A percentile compares a stretch with the other conserved stretches of the same genome.
Evolutionary conservation across 2,329 filamentous ascomycete genomes (phyloP).

Genomic region (Scytalidium lignicola): DNA sequence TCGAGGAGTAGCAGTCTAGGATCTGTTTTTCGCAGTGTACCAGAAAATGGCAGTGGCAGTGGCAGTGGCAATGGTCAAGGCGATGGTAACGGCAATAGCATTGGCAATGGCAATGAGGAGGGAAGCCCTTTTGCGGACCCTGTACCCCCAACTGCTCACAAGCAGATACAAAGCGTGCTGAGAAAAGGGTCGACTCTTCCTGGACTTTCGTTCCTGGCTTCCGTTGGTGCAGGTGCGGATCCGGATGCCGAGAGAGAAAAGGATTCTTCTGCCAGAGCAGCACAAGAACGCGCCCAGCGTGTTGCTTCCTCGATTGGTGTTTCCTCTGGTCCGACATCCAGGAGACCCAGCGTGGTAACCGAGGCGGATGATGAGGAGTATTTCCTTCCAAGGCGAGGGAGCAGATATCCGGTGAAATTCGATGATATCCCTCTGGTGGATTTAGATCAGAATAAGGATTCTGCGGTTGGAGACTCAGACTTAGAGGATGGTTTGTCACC

Average conservation of each 20-base stretch:
- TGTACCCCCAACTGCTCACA: slow-evolving; percentile 7
- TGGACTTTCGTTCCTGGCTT: background rate
- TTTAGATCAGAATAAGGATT: slow-evolving; percentile 18
- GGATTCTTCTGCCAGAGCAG: slow-evolving; percentile 24
- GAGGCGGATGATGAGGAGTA: slow-evolving; percentile 15
- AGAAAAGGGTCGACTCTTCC: slow-evolving; percentile 17
- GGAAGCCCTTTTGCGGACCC: slow-evolving; percentile 24
- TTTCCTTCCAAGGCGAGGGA: slow-evolving; percentile 2
- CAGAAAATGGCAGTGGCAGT: slow-evolving; percentile 6
- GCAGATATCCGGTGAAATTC: slow-evolving; percentile 19
- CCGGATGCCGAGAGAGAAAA: slow-evolving; percentile 22
- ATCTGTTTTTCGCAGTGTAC: slow-evolving; percentile 13
- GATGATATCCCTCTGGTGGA: slow-evolving; percentile 27
- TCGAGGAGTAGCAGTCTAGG: slow-evolving; percentile 21
- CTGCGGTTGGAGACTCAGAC: slow-evolving; percentile 17
- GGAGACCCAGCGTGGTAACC: slow-evolving; percentile 23
- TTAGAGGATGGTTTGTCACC: slow-evolving; percentile 3
- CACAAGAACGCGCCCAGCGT: slow-evolving; percentile 25
- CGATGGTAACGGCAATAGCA: too few species aligned
- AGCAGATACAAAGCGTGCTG: slow-evolving; percentile 20
- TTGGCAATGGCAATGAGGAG: slow-evolving; percentile 10
- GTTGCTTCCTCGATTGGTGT: slow-evolving; percentile 24
- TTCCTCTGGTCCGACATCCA: slow-evolving; percentile 26
- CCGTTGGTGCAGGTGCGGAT: slow-evolving; percentile 6
- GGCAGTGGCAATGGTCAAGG: too few species aligned